Evolutionary conservation across 2,329 filamentous ascomycete species (phyloP), one percentile per base, ranked within the genome.

Genomic region (Microcyclospora tardicrescens): DNA sequence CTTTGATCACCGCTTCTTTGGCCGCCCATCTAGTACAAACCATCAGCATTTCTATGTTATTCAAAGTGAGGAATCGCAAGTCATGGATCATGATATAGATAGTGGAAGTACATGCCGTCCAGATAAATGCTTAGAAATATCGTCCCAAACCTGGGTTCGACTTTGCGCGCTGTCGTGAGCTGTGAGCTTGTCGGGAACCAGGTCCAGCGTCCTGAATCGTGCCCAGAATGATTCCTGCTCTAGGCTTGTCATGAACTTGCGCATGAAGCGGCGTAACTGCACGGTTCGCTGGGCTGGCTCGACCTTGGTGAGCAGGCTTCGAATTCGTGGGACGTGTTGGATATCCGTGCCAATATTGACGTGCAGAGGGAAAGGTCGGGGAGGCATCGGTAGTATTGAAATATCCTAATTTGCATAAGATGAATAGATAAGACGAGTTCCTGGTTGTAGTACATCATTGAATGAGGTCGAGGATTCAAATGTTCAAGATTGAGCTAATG

Each of bases 341-440:
- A 93, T 80, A 56, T 93, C 86, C 35, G 75, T 89, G 41, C 86
- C 86, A 37, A 93, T 65, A 35, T 71, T 69, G 11, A 89, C 55
- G 1, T 76, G 66, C n/a, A 76, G 66, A 1, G 79, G 78, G 50
- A 87, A 84, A 0, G 65, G 62, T 31, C 63, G 59, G 8, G 54
- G 57, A 40, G 64, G 57, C 65, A 68, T 68, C 32, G 29, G 12
- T n/a, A 16, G 33, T 10, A 8, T n/a, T 13, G n/a, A n/a, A 16
- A 16, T 15, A 33, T 33, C 29, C 14, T 12, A 14, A 9, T 10
- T 8, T 16, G 19, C 5, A 35, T 14, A 35, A n/a, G n/a, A n/a
- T n/a, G n/a, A 9, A 19, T 35, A 8, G 4, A 24, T 24, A 8
- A 24, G 4, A 5, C 5, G 19, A 24, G 19, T 24, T 24, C 8